A percentile compares a stretch with the other conserved stretches of the same genome.
These are phyloP conservation scores for Ceratobasidium sp. DNA, from an alignment of 1,284 basidiomycete genomes.

Conservation along the genomic window DNA sequence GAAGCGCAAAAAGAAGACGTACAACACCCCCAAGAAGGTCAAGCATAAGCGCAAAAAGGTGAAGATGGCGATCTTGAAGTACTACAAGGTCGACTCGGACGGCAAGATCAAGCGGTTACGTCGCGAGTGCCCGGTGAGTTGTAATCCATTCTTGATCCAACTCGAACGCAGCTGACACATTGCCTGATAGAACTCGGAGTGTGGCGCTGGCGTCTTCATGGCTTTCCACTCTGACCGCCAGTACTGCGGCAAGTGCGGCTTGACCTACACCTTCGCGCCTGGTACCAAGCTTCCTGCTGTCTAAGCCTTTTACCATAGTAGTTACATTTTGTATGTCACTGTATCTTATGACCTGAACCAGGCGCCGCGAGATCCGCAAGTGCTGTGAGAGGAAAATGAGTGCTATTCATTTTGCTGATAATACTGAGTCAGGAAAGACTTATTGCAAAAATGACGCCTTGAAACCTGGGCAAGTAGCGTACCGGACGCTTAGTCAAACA, in stretches of 20 bases:
- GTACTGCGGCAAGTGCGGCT: conserved; percentile 94
- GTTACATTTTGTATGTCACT: background rate
- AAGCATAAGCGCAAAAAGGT: conserved; percentile 99
- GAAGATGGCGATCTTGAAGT: conserved; percentile 98
- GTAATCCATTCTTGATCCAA: background rate
- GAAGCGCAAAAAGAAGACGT: conserved; percentile 99
- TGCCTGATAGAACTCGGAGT: conserved; percentile 69
- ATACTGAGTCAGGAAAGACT: no score
- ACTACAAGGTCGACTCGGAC: conserved; percentile 99
- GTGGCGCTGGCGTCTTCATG: conserved; percentile 98
- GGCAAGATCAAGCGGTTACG: conserved; percentile 99
- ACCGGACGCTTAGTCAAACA: no score
- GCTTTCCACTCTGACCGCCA: conserved; percentile 95
- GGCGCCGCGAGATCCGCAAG: no score
- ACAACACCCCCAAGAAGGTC: conserved; percentile 99
- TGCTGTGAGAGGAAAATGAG: no score
- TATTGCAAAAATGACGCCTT: no score
- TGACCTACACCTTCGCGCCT: conserved; percentile 90
- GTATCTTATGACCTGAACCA: conserved; percentile 1
- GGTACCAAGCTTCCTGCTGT: conserved; percentile 54
- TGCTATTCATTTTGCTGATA: no score
- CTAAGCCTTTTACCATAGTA: background rate
- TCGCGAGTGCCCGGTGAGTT: conserved; percentile 84
- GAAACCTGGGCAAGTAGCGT: no score
- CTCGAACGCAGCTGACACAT: background rate